These are phyloP conservation scores for Chalciporus pseudorubinellus DNA, from an alignment of 768 basidiomycete genomes.

Conservation along the genomic window DNA sequence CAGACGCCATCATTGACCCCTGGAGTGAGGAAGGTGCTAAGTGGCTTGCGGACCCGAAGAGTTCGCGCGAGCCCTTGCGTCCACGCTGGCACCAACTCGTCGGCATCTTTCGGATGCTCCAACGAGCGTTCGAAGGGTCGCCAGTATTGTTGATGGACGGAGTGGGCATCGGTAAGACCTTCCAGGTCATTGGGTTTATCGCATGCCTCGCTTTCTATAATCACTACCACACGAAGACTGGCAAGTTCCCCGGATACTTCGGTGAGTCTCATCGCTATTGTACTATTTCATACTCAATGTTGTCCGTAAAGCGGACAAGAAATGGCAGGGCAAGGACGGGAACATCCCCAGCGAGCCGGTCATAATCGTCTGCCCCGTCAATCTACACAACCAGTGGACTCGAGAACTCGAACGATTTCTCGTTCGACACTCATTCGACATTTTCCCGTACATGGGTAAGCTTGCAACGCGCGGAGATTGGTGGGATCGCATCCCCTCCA, in stretches of 20 bases:
- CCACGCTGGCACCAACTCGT: conserved; percentile 23
- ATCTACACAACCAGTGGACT: conserved; percentile 1
- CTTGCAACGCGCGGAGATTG: neutral
- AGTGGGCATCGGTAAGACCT: conserved; percentile 23
- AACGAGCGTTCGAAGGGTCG: neutral
- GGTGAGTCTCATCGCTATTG: neutral
- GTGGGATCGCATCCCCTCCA: neutral
- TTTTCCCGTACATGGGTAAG: conserved; percentile 3
- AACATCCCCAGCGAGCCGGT: neutral
- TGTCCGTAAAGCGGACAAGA: neutral
- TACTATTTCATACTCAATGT: too few relatives aligned
- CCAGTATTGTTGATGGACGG: conserved; percentile 24
- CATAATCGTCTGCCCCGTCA: neutral
- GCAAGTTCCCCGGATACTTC: neutral
- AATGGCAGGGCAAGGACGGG: neutral
- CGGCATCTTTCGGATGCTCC: conserved; percentile 18
- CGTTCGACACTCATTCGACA: neutral
- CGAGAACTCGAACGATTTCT: conserved; percentile 1
- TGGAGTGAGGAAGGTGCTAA: conserved; percentile 9
- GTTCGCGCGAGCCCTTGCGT: neutral
- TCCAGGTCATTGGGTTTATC: conserved; percentile 20
- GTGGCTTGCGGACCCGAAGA: neutral
- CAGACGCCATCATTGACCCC: neutral
- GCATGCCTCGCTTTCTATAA: conserved; percentile 9
- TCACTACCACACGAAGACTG: neutral